Evolutionary conservation across 331 rosid species (phyloP).

Genomic region (Malus hybrid): DNA sequence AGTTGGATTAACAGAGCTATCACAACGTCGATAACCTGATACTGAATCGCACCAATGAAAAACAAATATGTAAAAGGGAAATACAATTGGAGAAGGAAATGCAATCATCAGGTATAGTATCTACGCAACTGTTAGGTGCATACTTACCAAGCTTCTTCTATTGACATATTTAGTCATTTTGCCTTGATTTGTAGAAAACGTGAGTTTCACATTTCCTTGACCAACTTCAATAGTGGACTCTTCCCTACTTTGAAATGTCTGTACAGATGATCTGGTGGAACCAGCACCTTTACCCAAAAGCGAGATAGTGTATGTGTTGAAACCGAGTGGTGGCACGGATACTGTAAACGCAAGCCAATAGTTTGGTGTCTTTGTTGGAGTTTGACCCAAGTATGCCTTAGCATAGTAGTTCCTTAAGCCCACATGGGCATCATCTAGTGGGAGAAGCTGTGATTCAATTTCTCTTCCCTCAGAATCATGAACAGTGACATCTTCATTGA

Average conservation of each 20-base stretch:
- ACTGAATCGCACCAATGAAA: neutral
- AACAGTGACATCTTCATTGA: slow-evolving; percentile 32
- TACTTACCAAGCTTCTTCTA: slow-evolving; percentile 34
- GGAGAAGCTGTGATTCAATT: slow-evolving; percentile 47
- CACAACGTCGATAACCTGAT: neutral
- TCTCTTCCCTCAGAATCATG: slow-evolving; percentile 43
- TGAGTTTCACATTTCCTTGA: slow-evolving; percentile 41
- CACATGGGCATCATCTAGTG: slow-evolving; percentile 20
- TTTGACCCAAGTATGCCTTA: slow-evolving; percentile 38
- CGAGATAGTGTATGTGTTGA: slow-evolving; percentile 43
- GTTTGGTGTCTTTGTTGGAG: slow-evolving; percentile 36
- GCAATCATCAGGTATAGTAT: neutral
- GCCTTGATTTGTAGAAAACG: slow-evolving; percentile 28
- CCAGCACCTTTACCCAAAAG: slow-evolving; percentile 38
- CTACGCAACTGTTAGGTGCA: neutral
- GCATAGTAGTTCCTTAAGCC: slow-evolving; percentile 35
- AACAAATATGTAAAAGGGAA: neutral
- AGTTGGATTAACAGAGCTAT: neutral
- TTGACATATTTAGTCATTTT: slow-evolving; percentile 31
- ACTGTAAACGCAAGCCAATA: slow-evolving; percentile 48
- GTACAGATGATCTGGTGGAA: slow-evolving; percentile 52
- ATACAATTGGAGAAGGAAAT: neutral
- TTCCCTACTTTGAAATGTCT: slow-evolving; percentile 27
- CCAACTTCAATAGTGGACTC: slow-evolving; percentile 36
- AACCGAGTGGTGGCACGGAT: slow-evolving; percentile 49